Evolutionary conservation across 768 basidiomycete genomes (phyloP).

Genomic region (Peribolospora kevripleyi): DNA sequence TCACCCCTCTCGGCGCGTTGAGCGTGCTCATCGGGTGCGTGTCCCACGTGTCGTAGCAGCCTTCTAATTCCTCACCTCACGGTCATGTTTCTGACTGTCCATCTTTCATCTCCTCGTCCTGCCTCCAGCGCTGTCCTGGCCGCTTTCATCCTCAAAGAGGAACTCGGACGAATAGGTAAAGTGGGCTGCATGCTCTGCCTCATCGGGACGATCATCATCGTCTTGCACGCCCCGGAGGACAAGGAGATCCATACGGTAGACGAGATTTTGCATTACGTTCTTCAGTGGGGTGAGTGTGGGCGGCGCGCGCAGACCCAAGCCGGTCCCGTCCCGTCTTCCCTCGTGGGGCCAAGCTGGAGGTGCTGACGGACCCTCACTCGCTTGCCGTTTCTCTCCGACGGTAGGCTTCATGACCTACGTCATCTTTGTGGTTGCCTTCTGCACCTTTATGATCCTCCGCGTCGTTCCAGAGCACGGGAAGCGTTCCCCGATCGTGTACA

Average conservation of each 20-base stretch:
- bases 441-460: conserved; percentile 62
- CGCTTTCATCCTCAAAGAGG: conserved; percentile 74
- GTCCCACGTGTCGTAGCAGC: background rate
- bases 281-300: conserved; percentile 50
- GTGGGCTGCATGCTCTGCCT: conserved; percentile 62
- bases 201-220: conserved; percentile 75
- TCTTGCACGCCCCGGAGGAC: conserved; percentile 90
- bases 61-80: conserved; percentile 3
- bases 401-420: conserved; percentile 78
- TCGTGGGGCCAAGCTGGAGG: no score
- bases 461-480: conserved; percentile 68
- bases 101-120: background rate
- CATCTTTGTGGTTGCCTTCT: conserved; percentile 55
- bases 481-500: conserved; percentile 67
- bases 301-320: no score
- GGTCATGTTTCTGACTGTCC: background rate
- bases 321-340: no score
- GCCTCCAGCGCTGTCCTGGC: conserved; percentile 64
- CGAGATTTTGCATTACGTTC: conserved; percentile 71
- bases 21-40: conserved; percentile 86
- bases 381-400: background rate
- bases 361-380: no score
- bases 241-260: conserved; percentile 79
- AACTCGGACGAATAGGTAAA: conserved; percentile 75
- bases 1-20: conserved; percentile 91